Base-by-base conservation (phyloP, 257 asterid genomes). In the Lithospermum erythrorhizon region DNA sequence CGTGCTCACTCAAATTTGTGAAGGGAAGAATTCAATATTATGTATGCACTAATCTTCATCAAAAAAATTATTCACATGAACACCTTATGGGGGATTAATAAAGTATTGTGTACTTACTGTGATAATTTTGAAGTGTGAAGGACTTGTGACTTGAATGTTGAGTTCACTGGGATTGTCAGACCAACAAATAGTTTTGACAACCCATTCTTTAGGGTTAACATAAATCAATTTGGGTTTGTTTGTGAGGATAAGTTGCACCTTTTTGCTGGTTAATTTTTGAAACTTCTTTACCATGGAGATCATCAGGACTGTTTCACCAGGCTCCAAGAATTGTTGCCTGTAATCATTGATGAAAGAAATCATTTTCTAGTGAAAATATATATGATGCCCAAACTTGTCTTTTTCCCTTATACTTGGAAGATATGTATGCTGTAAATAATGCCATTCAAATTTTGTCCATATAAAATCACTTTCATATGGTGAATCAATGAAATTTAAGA, bases 251-350 rank as follows among this genome's bases (percentile, higher is more conserved):
- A 93, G 97, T 65, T 93, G 97, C 70, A 89, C 97, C 68, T 93
- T 93, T 87, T 93, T 93, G 90, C 74, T 89, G 29, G 96, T 75
- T 62, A 93, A 77, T 73, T 86, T 93, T 82, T 82, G 95, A 61
- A 89, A 71, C 65, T 93, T 93, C 89, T 86, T 93, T 17, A 93
- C 96, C 79, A 76, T 84, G 21, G 99, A 89, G 78, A 93, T 93
- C 99, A 93, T 93, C 14, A 93, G 86, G 55, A 93, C 95, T 1
- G 95, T 86, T 78, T 93, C 99, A 8, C 99, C 97, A 0, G 95
- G 91, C 80, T 93, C 99, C 84, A 93, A 74, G 76, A 93, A 89
- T 54, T 89, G 97, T 71, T 93, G 76, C 99, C 99, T 93, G 86
- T 62, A 35, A 4, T 66, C 58, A 68, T 20, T 29, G 49, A 60